Percentiles rank a stretch among this genome's conserved stretches.
These are phyloP conservation scores for Maudiozyma serrabonitensis DNA, from an alignment of 805 yeast species.

Conservation along the genomic window DNA sequence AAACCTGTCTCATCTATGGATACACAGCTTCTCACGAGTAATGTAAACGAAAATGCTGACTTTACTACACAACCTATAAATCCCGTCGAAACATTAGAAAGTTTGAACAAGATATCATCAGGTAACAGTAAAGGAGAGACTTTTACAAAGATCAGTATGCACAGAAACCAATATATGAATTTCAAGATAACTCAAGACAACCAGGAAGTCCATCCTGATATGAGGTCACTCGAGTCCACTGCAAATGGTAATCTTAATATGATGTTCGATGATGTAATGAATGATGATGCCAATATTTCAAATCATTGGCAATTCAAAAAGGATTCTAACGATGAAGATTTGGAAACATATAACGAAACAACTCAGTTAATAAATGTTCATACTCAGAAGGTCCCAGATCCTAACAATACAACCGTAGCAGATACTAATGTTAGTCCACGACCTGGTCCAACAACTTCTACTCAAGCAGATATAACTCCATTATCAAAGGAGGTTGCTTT, in stretches of 20 bases:
- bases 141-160: background rate
- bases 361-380: slow-evolving; percentile 13
- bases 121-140: background rate
- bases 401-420: too few relatives aligned
- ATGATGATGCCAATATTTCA: slow-evolving; percentile 10
- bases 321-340: slow-evolving; percentile 1
- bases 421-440: background rate
- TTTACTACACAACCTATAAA: background rate
- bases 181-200: background rate
- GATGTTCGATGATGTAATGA: slow-evolving; percentile 13
- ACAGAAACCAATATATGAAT: slow-evolving; percentile 1
- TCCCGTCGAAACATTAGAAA: background rate
- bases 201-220: background rate
- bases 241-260: background rate
- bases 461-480: background rate
- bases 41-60: background rate
- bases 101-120: background rate
- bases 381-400: background rate
- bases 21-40: background rate
- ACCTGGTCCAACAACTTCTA: background rate
- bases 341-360: slow-evolving; percentile 9
- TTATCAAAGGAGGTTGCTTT: too few relatives aligned
- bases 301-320: slow-evolving; percentile 12
- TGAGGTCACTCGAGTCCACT: background rate
- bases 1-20: background rate